phyloP scores from a whole-genome alignment of 768 basidiomycete genomes.

The Mycena albidolilacea region DNA sequence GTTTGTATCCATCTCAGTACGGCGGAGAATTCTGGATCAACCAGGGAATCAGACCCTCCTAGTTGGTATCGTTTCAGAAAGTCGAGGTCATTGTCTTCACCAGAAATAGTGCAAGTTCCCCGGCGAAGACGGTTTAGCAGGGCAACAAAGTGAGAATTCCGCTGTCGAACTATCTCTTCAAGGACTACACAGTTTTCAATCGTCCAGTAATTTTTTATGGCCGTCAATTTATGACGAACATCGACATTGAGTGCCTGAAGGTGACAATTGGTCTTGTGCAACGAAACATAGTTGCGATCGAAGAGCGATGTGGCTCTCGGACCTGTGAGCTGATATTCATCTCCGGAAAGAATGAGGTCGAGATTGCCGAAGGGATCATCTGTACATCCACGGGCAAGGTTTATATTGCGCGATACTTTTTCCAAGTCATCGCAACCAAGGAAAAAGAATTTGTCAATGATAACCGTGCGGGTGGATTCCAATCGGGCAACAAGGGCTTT shows the following conservation, averaged over 20 bases:
- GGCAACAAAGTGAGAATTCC: slow-evolving; percentile 26
- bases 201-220: slow-evolving; percentile 29
- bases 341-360: slow-evolving; percentile 36
- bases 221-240: slow-evolving; percentile 25
- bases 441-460: slow-evolving; percentile 38
- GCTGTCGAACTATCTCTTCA: slow-evolving; percentile 35
- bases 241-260: slow-evolving; percentile 22
- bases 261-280: neutral
- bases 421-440: slow-evolving; percentile 35
- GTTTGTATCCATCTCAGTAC: slow-evolving; percentile 22
- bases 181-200: slow-evolving; percentile 33
- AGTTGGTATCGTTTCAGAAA: slow-evolving; percentile 28
- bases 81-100: slow-evolving; percentile 30
- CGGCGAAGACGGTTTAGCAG: slow-evolving; percentile 29
- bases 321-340: slow-evolving; percentile 33
- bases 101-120: slow-evolving; percentile 32
- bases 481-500: slow-evolving; percentile 10
- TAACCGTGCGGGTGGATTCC: slow-evolving; percentile 2
- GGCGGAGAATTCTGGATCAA: neutral
- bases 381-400: slow-evolving; percentile 16
- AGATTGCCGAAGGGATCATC: slow-evolving; percentile 35
- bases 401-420: slow-evolving; percentile 24
- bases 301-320: slow-evolving; percentile 26
- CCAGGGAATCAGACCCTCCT: neutral
- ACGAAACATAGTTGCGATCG: neutral